Evolutionary conservation across 2,329 filamentous ascomycete genomes (phyloP), one percentile per base, ranked within the genome.

Genomic region (Colletotrichum sp.): DNA sequence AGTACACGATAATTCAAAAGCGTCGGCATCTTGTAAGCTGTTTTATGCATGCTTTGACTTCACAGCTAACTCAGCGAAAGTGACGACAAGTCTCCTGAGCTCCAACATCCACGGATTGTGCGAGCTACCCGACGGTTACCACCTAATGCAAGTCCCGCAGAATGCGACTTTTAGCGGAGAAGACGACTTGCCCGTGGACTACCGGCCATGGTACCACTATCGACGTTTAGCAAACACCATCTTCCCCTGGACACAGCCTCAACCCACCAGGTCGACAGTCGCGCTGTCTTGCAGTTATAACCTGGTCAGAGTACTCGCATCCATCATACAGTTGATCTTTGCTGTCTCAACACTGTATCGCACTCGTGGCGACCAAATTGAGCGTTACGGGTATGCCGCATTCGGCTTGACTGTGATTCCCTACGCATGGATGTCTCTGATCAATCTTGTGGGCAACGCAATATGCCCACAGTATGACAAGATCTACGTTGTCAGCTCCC

Each of bases 41-140:
- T 1, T 43, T n/a, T 4, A 3, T 4, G 5, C 9, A n/a, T n/a
- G 7, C 1, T n/a, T 4, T 12, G 43, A 0, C 0, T 21, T 21
- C 18, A 3, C 0, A 7, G 10, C 43, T 48, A 21, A 48, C 7
- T 13, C 0, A 7, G 0, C 0, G 1, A 48, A 7, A 21, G 43
- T 1, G 18, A 48, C 4, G 0, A 4, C n/a, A 13, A 1, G 3
- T 13, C 43, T 12, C 3, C 18, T 48, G 43, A 48, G 2, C n/a
- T 21, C 43, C 5, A 48, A 48, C 5, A 48, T 48, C 3, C 43
- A 48, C 43, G 43, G 43, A 13, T 13, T 48, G 4, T 48, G 43
- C 0, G 5, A 48, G 6, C n/a, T 48, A 3, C 43, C 43, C 10
- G n/a, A 48, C 0, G 43, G 43, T 1, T 48, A 48, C 1, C n/a